Evolutionary conservation across 2,329 filamentous ascomycete genomes (phyloP), one percentile per base, ranked within the genome.

Genomic region (Daldinia eschscholtzii): DNA sequence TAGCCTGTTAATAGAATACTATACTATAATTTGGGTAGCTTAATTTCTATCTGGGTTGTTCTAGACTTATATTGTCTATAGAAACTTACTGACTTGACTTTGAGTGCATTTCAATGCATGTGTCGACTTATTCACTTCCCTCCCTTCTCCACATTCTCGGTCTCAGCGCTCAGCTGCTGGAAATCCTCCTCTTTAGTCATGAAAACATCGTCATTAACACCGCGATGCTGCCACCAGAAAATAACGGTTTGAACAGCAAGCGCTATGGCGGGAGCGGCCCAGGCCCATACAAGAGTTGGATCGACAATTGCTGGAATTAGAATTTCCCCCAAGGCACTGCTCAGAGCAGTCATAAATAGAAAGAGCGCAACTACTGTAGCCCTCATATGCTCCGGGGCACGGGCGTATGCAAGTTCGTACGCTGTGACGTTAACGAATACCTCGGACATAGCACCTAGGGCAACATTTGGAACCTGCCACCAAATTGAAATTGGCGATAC

Each of bases 401-500:
- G 90, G 74, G 88, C 89, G 79, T 88, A 92, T 6, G 89, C 90
- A 69, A 92, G 89, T 76, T 92, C 90, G 55, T 91, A 84, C 55
- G 86, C 83, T 1, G 89, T 91, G 60, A 91, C 88, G 55, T 87
- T 88, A 37, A 85, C 84, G 70, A 89, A 86, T 72, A 89, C 85
- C 75, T 89, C 86, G 1, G 84, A 83, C 28, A 86, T 79, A 26
- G 84, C 86, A 42, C 86, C 84, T 2, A 88, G 80, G 4, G 83
- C 77, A 72, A 87, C 86, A 37, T 83, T 80, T 23, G 84, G 83
- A 1, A 85, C 79, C 67, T 87, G 84, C 63, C 83, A 80, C 82
- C 85, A 87, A 35, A 88, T 84, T 42, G 83, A 83, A 66, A 88
- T 81, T 42, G 81, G 80, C 7, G 78, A 78, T 12, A 81, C 80